Evolutionary conservation across 345 rosid species (phyloP).

Genomic region (Limnanthes douglasii): DNA sequence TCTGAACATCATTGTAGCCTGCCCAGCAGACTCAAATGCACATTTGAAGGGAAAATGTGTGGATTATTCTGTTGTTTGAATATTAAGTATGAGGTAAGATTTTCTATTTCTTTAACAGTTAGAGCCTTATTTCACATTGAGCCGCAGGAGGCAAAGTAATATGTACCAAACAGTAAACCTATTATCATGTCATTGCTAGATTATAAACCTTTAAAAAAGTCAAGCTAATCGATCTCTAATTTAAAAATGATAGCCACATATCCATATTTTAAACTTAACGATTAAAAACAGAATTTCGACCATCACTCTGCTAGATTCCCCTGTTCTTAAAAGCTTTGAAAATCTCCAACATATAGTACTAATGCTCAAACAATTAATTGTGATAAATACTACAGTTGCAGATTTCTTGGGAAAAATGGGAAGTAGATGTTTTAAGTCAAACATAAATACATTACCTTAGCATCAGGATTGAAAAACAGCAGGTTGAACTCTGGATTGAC

Average conservation of each 20-base stretch:
- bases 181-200: not conserved
- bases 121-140: not conserved
- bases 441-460: too few species aligned
- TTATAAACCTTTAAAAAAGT: not conserved
- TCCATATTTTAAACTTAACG: too few species aligned
- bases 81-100: not conserved
- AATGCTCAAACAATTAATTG: slow-evolving; percentile 3
- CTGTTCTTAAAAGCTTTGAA: not conserved
- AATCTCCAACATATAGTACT: slow-evolving; percentile 2
- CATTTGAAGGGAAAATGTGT: too few species aligned
- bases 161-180: too few species aligned
- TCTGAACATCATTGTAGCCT: too few species aligned
- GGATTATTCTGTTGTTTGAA: too few species aligned
- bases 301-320: not conserved
- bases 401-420: not conserved
- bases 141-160: not conserved
- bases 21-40: too few species aligned
- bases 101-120: not conserved
- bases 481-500: slow-evolving; percentile 71
- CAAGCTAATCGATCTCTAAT: not conserved
- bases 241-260: not conserved
- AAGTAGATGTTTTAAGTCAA: too few species aligned
- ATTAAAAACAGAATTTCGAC: not conserved
- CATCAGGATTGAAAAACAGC: slow-evolving; percentile 55
- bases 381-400: not conserved